Percentiles rank a stretch among this genome's conserved stretches.
These are phyloP conservation scores for Mortierella sp. DNA, from an alignment of 371 early-diverging fungal genomes.

Conservation along the genomic window DNA sequence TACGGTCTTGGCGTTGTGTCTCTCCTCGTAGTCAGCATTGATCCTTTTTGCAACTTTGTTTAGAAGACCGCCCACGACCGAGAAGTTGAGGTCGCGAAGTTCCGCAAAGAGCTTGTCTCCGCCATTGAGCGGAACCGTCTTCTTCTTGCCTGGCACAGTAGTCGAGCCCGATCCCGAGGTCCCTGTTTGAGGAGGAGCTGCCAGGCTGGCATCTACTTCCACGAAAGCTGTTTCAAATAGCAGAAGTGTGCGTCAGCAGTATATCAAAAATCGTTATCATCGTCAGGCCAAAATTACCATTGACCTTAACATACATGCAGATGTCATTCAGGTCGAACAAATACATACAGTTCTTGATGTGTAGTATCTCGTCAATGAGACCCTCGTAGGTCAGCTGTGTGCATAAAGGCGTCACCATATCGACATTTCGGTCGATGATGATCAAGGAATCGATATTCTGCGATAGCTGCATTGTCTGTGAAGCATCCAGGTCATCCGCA, in stretches of 20 bases:
- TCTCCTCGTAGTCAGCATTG: slow-evolving; percentile 86
- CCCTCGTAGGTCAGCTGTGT: slow-evolving; percentile 96
- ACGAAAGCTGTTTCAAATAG: slow-evolving; percentile 60
- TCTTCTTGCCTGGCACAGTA: slow-evolving; percentile 65
- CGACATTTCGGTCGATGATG: slow-evolving; percentile 90
- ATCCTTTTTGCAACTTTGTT: slow-evolving; percentile 86
- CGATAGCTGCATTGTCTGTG: slow-evolving; percentile 65
- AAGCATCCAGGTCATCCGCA: slow-evolving; percentile 62
- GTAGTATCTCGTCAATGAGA: slow-evolving; percentile 85
- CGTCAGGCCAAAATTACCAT: neutral
- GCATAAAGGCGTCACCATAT: slow-evolving; percentile 90
- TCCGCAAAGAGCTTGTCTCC: slow-evolving; percentile 83
- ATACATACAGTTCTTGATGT: slow-evolving; percentile 71
- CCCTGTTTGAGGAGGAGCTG: slow-evolving; percentile 43
- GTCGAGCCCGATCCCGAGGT: slow-evolving; percentile 5
- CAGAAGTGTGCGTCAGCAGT: neutral
- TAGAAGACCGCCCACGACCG: slow-evolving; percentile 84
- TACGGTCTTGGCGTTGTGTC: slow-evolving; percentile 90
- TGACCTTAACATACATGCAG: neutral
- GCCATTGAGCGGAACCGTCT: slow-evolving; percentile 83
- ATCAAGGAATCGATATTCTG: slow-evolving; percentile 89
- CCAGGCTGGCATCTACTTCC: slow-evolving; percentile 67
- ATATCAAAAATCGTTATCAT: neutral
- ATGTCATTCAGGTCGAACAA: neutral
- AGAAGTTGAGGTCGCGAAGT: slow-evolving; percentile 90